Evolutionary conservation across 164 flowering plant species (phyloP).

Genomic region (Echeveria elegans): DNA sequence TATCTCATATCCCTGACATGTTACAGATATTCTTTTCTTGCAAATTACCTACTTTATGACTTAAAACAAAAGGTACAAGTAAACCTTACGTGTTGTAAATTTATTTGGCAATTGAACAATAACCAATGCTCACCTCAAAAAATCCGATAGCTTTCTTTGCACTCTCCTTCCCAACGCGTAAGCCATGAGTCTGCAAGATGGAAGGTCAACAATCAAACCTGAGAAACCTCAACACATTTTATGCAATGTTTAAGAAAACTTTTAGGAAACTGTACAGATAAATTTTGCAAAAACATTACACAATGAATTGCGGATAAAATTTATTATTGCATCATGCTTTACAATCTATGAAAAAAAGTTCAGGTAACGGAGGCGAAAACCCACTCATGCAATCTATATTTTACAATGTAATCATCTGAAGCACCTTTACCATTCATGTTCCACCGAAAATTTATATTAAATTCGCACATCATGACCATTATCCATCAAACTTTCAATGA

Average conservation of each 20-base stretch:
- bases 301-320: too few relatives aligned
- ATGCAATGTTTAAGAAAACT: not conserved
- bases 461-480: too few relatives aligned
- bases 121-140: slow-evolving; percentile 49
- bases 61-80: not conserved
- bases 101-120: not conserved
- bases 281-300: not conserved
- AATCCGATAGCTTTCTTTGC: slow-evolving; percentile 80
- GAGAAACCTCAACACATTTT: not conserved
- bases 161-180: slow-evolving; percentile 67
- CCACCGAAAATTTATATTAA: too few relatives aligned
- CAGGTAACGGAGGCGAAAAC: not conserved
- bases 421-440: too few relatives aligned
- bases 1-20: not conserved
- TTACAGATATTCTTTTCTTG: not conserved
- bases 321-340: too few relatives aligned
- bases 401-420: too few relatives aligned
- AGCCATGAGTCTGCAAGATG: slow-evolving; percentile 74
- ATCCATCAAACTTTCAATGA: too few relatives aligned
- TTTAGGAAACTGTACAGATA: not conserved
- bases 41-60: not conserved
- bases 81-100: not conserved
- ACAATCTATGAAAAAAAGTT: not conserved
- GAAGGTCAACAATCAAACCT: slow-evolving; percentile 6
- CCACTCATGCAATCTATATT: not conserved